These are phyloP conservation scores for Hansfordia pulvinata DNA, from an alignment of 2,329 filamentous ascomycete species.

Conservation along the genomic window DNA sequence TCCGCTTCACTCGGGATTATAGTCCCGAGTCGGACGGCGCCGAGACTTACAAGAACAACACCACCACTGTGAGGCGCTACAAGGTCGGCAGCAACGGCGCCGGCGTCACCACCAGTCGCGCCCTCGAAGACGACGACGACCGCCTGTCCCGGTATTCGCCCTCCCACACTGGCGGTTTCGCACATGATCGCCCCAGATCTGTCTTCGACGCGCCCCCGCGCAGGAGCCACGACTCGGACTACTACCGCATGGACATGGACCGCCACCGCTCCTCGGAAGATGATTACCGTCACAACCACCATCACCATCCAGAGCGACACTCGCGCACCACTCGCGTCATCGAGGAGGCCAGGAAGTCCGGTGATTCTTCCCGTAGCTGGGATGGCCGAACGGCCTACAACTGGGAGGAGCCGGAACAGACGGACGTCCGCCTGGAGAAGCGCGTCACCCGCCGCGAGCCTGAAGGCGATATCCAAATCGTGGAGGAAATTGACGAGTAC, in stretches of 20 bases:
- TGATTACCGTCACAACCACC: constrained; percentile 8
- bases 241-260: constrained; percentile 20
- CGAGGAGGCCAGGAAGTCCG: constrained; percentile 26
- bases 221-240: constrained; percentile 11
- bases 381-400: constrained; percentile 22
- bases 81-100: constrained; percentile 15
- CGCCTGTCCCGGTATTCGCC: constrained; percentile 26
- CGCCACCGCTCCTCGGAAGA: constrained; percentile 9
- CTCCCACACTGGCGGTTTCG: constrained; percentile 19
- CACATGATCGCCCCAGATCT: constrained; percentile 35
- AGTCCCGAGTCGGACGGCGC: constrained; percentile 13
- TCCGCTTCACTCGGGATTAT: constrained; percentile 15
- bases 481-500: constrained; percentile 25
- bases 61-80: constrained; percentile 16
- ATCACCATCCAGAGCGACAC: constrained; percentile 11
- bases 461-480: constrained; percentile 37
- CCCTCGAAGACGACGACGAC: constrained; percentile 29
- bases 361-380: constrained; percentile 24
- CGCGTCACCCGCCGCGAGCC: constrained; percentile 23
- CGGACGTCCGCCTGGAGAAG: constrained; percentile 27
- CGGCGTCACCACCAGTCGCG: constrained; percentile 7
- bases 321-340: constrained; percentile 19
- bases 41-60: no score
- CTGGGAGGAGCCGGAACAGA: constrained; percentile 21
- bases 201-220: constrained; percentile 24